Percentiles rank a stretch among this genome's conserved stretches.
Conservation (phyloP, 164 flowering plant species). For the Tetracentron sinense region DNA sequence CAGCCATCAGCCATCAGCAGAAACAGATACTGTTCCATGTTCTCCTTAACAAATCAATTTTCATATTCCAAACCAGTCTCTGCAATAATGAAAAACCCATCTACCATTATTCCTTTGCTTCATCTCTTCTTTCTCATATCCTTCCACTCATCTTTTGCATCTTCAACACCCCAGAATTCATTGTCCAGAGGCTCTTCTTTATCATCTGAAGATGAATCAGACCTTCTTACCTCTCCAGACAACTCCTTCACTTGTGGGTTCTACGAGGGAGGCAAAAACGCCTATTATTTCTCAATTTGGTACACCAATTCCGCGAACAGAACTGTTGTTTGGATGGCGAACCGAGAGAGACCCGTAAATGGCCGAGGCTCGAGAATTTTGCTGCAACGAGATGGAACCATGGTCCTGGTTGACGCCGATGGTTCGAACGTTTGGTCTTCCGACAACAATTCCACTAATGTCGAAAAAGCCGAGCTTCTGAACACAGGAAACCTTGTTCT, state of each 20-base stretch:
- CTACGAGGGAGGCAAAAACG: slow-evolving; percentile 29
- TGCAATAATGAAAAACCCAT: background rate
- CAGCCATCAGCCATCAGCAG: too few species aligned
- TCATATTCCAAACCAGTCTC: background rate
- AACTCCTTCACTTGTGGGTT: slow-evolving; percentile 39
- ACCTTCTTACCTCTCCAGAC: slow-evolving; percentile 27
- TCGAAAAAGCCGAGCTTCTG: slow-evolving; percentile 20
- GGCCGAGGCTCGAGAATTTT: slow-evolving; percentile 26
- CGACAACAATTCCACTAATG: slow-evolving; percentile 8
- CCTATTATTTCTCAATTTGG: slow-evolving; percentile 43
- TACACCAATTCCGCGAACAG: slow-evolving; percentile 25
- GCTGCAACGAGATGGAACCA: slow-evolving; percentile 4
- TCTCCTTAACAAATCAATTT: too few species aligned
- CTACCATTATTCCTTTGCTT: background rate
- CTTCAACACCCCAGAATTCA: background rate
- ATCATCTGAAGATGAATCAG: slow-evolving; percentile 15
- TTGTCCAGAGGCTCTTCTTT: slow-evolving; percentile 20
- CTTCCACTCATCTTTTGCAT: background rate
- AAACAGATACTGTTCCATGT: background rate
- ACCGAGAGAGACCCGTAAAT: slow-evolving; percentile 37
- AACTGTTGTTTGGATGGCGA: slow-evolving; percentile 43
- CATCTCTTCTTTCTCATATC: background rate
- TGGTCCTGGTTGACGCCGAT: slow-evolving; percentile 24
- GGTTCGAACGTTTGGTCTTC: slow-evolving; percentile 23
- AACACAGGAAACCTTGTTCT: slow-evolving; percentile 33